Conservation (phyloP, 2,329 filamentous ascomycete genomes). For the Penicillium sp. region DNA sequence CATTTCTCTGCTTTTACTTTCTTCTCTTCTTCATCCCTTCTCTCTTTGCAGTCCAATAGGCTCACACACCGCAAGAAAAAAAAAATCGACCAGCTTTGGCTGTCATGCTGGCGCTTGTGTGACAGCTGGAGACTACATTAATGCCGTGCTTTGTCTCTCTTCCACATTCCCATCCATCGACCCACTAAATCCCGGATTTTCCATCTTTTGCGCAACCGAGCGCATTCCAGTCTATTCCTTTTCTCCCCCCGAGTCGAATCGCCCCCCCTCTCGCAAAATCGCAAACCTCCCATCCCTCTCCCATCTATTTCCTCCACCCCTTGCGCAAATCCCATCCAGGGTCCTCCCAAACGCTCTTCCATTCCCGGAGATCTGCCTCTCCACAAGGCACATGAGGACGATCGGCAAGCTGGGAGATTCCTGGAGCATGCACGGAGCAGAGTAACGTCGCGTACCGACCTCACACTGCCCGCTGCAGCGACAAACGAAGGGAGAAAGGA, state of each 20-base stretch:
- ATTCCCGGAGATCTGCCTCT: slow-evolving; percentile 28
- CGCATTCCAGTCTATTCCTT: slow-evolving; percentile 30
- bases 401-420: slow-evolving; percentile 39
- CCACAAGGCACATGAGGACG: slow-evolving; percentile 36
- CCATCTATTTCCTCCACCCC: slow-evolving; percentile 22
- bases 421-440: slow-evolving; percentile 45
- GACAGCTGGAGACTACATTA: slow-evolving; percentile 37
- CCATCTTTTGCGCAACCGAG: slow-evolving; percentile 29
- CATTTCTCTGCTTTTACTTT: slow-evolving; percentile 8
- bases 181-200: slow-evolving; percentile 32
- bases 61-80: slow-evolving; percentile 1
- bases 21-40: slow-evolving; percentile 3
- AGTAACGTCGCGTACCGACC: slow-evolving; percentile 34
- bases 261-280: background rate
- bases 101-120: slow-evolving; percentile 36
- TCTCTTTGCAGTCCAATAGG: background rate
- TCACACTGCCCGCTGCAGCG: slow-evolving; percentile 24
- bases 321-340: slow-evolving; percentile 33
- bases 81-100: slow-evolving; percentile 21
- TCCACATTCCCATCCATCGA: slow-evolving; percentile 36
- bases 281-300: slow-evolving; percentile 11
- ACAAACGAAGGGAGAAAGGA: slow-evolving; percentile 35
- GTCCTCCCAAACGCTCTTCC: slow-evolving; percentile 26
- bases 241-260: background rate
- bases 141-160: slow-evolving; percentile 38